Conservation (phyloP, 768 basidiomycete species). For the Boletus vinaceobasis region DNA sequence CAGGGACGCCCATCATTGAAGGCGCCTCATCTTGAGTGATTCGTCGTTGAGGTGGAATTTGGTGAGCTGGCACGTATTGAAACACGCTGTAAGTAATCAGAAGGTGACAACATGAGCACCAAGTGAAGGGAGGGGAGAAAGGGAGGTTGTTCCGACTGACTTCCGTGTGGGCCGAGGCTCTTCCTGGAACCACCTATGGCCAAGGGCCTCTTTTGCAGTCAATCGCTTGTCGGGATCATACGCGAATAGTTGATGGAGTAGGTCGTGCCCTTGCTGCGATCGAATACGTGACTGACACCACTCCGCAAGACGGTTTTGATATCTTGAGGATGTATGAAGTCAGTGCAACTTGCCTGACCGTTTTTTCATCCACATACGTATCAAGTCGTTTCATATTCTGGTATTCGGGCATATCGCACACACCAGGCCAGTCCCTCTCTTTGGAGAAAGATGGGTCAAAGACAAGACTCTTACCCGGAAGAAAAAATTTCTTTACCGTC, state of each 20-base stretch:
- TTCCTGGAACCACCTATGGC: constrained; percentile 90
- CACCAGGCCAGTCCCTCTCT: constrained; percentile 88
- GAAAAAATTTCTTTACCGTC: constrained; percentile 46
- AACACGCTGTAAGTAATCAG: constrained; percentile 57
- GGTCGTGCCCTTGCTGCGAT: constrained; percentile 66
- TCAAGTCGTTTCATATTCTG: constrained; percentile 78
- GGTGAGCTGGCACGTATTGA: constrained; percentile 54
- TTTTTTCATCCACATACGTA: constrained; percentile 41
- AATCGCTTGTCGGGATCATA: constrained; percentile 90
- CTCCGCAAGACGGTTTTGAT: constrained; percentile 56
- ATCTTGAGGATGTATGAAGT: constrained; percentile 38
- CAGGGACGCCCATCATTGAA: constrained; percentile 71
- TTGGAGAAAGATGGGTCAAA: constrained; percentile 4
- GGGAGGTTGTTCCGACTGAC: constrained; percentile 43
- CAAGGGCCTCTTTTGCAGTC: constrained; percentile 76
- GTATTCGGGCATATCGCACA: constrained; percentile 86
- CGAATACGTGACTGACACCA: constrained; percentile 75
- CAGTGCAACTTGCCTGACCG: not conserved
- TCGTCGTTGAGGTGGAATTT: constrained; percentile 80
- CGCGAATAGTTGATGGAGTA: constrained; percentile 80
- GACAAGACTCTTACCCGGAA: not conserved
- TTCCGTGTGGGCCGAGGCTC: constrained; percentile 84
- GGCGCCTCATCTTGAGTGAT: constrained; percentile 93
- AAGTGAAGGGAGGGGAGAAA: not conserved
- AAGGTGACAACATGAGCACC: constrained; percentile 4